Conservation (phyloP, 495 filamentous ascomycete species). For the Bacidia gigantensis region DNA sequence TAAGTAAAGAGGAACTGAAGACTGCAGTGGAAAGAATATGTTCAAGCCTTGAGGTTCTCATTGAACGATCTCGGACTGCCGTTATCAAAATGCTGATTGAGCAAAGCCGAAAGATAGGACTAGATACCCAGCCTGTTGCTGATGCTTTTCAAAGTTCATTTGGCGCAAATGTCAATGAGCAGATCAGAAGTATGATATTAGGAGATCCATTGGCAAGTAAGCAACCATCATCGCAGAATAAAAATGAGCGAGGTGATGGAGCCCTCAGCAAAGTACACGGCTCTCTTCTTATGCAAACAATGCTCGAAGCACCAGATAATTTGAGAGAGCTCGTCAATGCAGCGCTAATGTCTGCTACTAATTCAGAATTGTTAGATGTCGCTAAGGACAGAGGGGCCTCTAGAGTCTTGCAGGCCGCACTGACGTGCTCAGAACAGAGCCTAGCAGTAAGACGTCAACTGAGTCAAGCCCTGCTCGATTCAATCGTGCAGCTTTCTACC, state of each 20-base stretch:
- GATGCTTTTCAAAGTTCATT: conserved; percentile 39
- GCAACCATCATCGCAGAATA: background rate
- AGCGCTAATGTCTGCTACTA: conserved; percentile 33
- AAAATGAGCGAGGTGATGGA: background rate
- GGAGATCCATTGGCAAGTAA: background rate
- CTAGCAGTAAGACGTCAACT: conserved; percentile 47
- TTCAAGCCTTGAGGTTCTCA: conserved; percentile 52
- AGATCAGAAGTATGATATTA: background rate
- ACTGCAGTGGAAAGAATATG: conserved; percentile 51
- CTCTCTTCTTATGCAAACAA: conserved; percentile 51
- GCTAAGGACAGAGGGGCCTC: conserved; percentile 49
- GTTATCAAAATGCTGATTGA: conserved; percentile 74
- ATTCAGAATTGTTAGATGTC: conserved; percentile 31
- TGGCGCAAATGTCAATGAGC: conserved; percentile 28
- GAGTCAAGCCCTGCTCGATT: conserved; percentile 42
- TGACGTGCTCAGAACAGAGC: conserved; percentile 41
- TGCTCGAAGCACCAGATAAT: conserved; percentile 44
- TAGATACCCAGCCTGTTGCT: conserved; percentile 47
- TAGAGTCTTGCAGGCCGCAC: conserved; percentile 55
- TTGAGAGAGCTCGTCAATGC: conserved; percentile 44
- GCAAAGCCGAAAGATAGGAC: conserved; percentile 54
- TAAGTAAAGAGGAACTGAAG: conserved; percentile 70
- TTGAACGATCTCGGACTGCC: conserved; percentile 59
- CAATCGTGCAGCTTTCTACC: conserved; percentile 50
- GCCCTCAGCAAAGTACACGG: conserved; percentile 44